phyloP scores from a whole-genome alignment of 768 basidiomycete species.

The Omphalotus guepiniiformis region DNA sequence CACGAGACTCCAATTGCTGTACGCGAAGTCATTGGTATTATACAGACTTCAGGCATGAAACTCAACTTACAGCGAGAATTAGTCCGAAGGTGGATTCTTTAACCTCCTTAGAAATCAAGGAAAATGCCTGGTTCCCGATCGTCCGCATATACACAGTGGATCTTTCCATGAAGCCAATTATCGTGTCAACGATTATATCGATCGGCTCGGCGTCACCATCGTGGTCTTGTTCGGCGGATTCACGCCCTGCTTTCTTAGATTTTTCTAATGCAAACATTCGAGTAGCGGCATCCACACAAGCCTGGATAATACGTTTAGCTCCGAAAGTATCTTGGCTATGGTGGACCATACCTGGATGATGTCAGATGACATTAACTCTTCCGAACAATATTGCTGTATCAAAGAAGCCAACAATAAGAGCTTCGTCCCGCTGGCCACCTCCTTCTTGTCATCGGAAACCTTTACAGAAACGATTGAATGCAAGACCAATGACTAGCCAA shows the following conservation, averaged over 20 bases:
- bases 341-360: slow-evolving; percentile 55
- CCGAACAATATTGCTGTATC: slow-evolving; percentile 67
- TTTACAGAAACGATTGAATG: slow-evolving; percentile 16
- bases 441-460: slow-evolving; percentile 38
- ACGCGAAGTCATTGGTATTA: not conserved
- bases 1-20: slow-evolving; percentile 81
- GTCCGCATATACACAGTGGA: slow-evolving; percentile 77
- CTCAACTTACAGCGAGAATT: slow-evolving; percentile 68
- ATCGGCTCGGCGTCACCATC: slow-evolving; percentile 57
- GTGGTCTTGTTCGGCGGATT: slow-evolving; percentile 23
- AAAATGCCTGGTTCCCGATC: slow-evolving; percentile 77
- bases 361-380: slow-evolving; percentile 48
- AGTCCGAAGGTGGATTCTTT: slow-evolving; percentile 72
- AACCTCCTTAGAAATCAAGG: slow-evolving; percentile 61
- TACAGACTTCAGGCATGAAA: slow-evolving; percentile 4
- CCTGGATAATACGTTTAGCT: slow-evolving; percentile 33
- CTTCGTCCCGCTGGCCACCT: slow-evolving; percentile 64
- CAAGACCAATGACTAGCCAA: not conserved
- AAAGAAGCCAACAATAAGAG: slow-evolving; percentile 68
- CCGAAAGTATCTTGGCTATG: not conserved
- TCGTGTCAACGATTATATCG: slow-evolving; percentile 82
- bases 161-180: slow-evolving; percentile 87
- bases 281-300: slow-evolving; percentile 53
- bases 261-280: slow-evolving; percentile 42
- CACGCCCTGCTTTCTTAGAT: slow-evolving; percentile 36